Percentiles rank a stretch among this genome's conserved stretches.
These are phyloP conservation scores for Pluteus cervinus DNA, from an alignment of 768 basidiomycete species.

Conservation along the genomic window DNA sequence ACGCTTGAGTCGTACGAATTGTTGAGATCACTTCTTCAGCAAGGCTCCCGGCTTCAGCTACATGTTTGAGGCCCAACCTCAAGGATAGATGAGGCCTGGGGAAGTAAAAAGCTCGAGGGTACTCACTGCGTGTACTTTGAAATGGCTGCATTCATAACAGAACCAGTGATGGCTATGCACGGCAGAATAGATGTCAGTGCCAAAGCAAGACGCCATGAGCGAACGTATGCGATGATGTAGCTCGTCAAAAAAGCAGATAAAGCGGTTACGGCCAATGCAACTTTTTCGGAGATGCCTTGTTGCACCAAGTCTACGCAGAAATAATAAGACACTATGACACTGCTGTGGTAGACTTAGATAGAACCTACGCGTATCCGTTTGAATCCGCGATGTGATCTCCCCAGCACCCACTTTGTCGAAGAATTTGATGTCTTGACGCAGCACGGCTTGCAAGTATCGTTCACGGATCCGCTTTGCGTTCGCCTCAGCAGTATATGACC, in stretches of 20 bases:
- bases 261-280: slow-evolving; percentile 51
- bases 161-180: slow-evolving; percentile 61
- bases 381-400: slow-evolving; percentile 80
- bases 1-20: slow-evolving; percentile 78
- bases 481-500: slow-evolving; percentile 59
- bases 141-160: slow-evolving; percentile 52
- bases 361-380: slow-evolving; percentile 63
- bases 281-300: slow-evolving; percentile 78
- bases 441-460: slow-evolving; percentile 63
- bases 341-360: background rate
- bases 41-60: slow-evolving; percentile 67
- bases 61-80: slow-evolving; percentile 52
- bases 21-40: slow-evolving; percentile 86
- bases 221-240: slow-evolving; percentile 57
- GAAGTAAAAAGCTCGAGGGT: background rate
- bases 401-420: slow-evolving; percentile 84
- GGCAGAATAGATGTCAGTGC: slow-evolving; percentile 70
- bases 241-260: slow-evolving; percentile 64
- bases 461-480: slow-evolving; percentile 70
- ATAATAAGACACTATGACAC: background rate
- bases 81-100: background rate
- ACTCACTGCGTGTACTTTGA: slow-evolving; percentile 52
- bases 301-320: slow-evolving; percentile 61
- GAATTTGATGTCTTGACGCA: slow-evolving; percentile 75
- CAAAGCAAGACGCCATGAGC: slow-evolving; percentile 67